Base-by-base conservation (phyloP, 768 basidiomycete species). In the Termitomyces sp. region DNA sequence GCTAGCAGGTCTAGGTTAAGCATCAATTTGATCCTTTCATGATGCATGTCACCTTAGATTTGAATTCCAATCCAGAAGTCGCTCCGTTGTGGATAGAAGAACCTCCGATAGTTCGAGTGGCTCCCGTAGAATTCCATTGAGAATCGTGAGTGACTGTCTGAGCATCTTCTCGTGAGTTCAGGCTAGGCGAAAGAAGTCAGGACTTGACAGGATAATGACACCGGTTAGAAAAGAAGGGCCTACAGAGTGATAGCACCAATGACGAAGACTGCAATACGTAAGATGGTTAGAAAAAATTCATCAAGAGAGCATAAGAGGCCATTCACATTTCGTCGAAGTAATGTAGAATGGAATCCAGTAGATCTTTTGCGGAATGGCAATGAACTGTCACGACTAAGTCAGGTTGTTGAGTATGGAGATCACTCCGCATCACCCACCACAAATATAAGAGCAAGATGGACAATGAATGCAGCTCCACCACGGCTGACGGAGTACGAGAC, bases 261-360 rank as follows among this genome's bases (percentile, higher is more conserved):
- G 28, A 63, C 57, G 37, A 60, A 63, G 21, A 63, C 62, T 63
- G 30, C 28, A 14, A 2, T n/a, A 53, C 23, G 35, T 48, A 53
- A 15, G 30, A 28, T 3, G 38, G 33, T 6, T 17, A 21, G 15
- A 15, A 28, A 28, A 6, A 19, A 38, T 17, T 3, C 10, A 21
- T 4, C 11, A 23, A 11, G 33, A 10, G 21, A 38, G 40, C n/a
- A 6, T 12, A 37, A 35, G 43, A 54, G 15, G 30, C 15, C 37
- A 15, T 46, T 38, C 15, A 63, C 62, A 38, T 35, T 63, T 63
- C 10, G 53, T 55, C 4, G 62, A 57, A 15, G 48, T 53, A 8
- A 58, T 42, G 1, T 63, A 54, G 48, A 63, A 63, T 10, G 62
- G 62, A 30, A 63, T 47, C 62, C 62, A 63, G 48, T 63, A 63